phyloP scores from a whole-genome alignment of 257 asterid genomes.

The Thymus mandschuricus region DNA sequence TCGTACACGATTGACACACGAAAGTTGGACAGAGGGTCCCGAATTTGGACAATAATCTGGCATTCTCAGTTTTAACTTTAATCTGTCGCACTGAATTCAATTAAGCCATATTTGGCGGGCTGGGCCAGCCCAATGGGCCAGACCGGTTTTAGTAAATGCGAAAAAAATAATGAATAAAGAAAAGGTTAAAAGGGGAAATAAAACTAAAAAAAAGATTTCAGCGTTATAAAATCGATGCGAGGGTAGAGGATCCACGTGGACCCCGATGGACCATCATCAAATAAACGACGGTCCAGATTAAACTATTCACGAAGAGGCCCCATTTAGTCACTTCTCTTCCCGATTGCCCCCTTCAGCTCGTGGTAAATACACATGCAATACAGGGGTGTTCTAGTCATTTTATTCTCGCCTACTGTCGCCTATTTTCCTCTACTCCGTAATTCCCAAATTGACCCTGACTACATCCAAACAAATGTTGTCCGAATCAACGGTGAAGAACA shows the following conservation, averaged over 20 bases:
- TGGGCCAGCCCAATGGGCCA: background rate
- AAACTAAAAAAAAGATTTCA: background rate
- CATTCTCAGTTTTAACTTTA: background rate
- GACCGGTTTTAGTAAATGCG: background rate
- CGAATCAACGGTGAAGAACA: conserved; percentile 25
- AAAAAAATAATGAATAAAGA: too few relatives aligned
- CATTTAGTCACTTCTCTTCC: background rate
- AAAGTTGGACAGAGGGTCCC: too few relatives aligned
- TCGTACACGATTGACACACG: too few relatives aligned
- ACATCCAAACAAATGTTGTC: conserved; percentile 32
- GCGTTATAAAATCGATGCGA: conserved; percentile 19
- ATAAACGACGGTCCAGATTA: conserved; percentile 24
- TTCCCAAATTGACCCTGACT: conserved; percentile 2
- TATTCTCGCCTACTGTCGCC: background rate
- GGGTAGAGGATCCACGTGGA: conserved; percentile 29
- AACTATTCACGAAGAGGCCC: background rate
- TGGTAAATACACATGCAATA: background rate
- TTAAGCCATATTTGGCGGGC: background rate
- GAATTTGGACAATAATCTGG: background rate
- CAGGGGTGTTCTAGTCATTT: conserved; percentile 34
- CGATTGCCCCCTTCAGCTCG: conserved; percentile 18
- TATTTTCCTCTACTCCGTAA: background rate
- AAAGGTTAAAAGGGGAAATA: background rate
- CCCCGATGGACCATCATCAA: conserved; percentile 5
- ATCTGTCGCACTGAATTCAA: background rate